phyloP scores from a whole-genome alignment of 495 filamentous ascomycete species.

The Trichoderma asperelloides region DNA sequence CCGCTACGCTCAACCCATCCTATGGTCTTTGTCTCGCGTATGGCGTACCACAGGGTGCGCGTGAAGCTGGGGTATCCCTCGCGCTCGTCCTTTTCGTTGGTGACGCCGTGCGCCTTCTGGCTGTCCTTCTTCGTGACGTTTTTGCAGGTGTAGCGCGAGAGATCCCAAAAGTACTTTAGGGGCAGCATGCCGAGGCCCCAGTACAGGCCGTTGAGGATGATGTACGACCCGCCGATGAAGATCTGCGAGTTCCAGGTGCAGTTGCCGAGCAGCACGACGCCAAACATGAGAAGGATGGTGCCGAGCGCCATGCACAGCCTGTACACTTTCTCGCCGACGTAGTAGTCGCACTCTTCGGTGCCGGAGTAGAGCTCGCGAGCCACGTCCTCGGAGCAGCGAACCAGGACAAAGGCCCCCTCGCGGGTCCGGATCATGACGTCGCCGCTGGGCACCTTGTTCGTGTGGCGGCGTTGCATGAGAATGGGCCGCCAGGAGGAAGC shows the following conservation, averaged over 20 bases:
- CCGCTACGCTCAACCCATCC: conserved; percentile 41
- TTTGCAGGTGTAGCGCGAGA: conserved; percentile 31
- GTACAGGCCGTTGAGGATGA: conserved; percentile 51
- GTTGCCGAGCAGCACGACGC: conserved; percentile 53
- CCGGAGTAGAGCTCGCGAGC: conserved; percentile 56
- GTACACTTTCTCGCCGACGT: conserved; percentile 32
- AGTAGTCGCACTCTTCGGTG: conserved; percentile 47
- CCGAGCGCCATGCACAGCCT: conserved; percentile 46
- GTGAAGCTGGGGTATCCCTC: conserved; percentile 39
- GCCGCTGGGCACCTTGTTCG: conserved; percentile 42
- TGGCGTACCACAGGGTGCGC: conserved; percentile 47
- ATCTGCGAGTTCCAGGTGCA: conserved; percentile 51
- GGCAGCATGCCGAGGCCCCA: conserved; percentile 46
- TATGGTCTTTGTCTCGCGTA: conserved; percentile 39
- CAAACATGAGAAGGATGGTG: conserved; percentile 52
- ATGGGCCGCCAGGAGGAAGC: conserved; percentile 47
- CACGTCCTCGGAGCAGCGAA: conserved; percentile 54
- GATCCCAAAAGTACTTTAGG: conserved; percentile 40
- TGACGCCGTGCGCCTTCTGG: conserved; percentile 20
- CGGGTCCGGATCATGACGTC: conserved; percentile 55
- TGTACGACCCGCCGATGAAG: conserved; percentile 47
- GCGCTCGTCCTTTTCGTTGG: conserved; percentile 16
- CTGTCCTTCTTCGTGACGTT: conserved; percentile 32
- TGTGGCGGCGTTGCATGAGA: conserved; percentile 39
- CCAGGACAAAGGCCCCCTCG: conserved; percentile 50